Evolutionary conservation across 1,139 yeast genomes (phyloP), one percentile per base, ranked within the genome.

Genomic region (Saccharomyces hybrid): DNA sequence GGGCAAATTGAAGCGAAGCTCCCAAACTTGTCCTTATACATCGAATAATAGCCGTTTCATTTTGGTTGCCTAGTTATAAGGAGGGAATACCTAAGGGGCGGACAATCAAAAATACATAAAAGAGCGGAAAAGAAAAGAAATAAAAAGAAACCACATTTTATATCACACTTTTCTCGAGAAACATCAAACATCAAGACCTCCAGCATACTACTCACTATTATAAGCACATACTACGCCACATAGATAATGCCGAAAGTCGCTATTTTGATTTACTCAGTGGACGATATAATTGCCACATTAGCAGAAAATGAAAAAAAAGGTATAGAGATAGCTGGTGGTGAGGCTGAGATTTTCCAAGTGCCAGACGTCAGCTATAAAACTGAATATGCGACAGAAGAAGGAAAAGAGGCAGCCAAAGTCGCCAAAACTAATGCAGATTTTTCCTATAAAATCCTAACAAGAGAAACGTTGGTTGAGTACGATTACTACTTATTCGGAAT

Each of bases 401-500:
- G 16, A 16, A 25, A 38, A 16, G 25, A 16, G 13, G 44, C 6
- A 19, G 25, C n/a, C 68, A 28, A 82, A 76, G 68, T 77, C 84
- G 59, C 77, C 78, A 38, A 38, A 23, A 38, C 44, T 5, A 38
- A 38, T 19, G 44, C 44, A 2, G 44, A 38, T 38, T 38, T 38
- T 19, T 4, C 25, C 60, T 80, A 76, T 72, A 90, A 90, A 68
- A 75, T 80, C 68, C 85, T 86, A 51, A 73, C 85, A 25, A 66
- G 71, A 28, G 82, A 77, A 11, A 78, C 80, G 44, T 76, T 86
- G 62, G 70, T 71, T 26, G 70, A 76, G 61, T 85, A 83, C 73
- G 91, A 86, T 67, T 88, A 83, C 52, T 80, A 84, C 74, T 60
- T 86, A 60, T 84, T 86, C 56, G 93, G 93, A 68, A 71, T 85